Evolutionary conservation across 2,329 filamentous ascomycete species (phyloP).

Genomic region (Fusarium brachygibbosum): DNA sequence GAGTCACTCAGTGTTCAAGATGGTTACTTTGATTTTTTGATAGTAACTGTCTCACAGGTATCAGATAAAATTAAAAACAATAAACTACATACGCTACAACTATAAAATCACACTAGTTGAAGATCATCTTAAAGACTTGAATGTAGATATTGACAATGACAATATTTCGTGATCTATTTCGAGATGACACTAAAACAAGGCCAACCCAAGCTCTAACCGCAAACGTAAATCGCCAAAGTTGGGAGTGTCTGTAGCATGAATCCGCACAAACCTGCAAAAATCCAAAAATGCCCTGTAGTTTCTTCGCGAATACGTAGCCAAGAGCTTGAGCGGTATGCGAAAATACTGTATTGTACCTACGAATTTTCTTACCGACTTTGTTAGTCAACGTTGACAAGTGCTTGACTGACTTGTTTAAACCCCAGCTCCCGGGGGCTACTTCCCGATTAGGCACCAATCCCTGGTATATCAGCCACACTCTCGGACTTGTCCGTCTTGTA

Average conservation of each 20-base stretch:
- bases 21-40: neutral
- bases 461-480: slow-evolving; percentile 29
- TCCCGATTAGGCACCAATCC: slow-evolving; percentile 21
- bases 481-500: slow-evolving; percentile 30
- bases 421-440: slow-evolving; percentile 19
- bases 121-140: neutral
- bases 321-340: slow-evolving; percentile 5
- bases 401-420: neutral
- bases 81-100: neutral
- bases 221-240: neutral
- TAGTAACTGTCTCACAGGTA: neutral
- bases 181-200: neutral
- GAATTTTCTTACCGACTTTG: slow-evolving; percentile 23
- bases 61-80: neutral
- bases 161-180: neutral
- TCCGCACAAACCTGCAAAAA: neutral
- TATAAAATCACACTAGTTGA: slow-evolving; percentile 1
- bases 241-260: slow-evolving; percentile 7
- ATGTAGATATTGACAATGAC: neutral
- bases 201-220: slow-evolving; percentile 1
- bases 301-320: slow-evolving; percentile 8
- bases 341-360: slow-evolving; percentile 3
- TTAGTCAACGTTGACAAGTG: slow-evolving; percentile 25
- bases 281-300: slow-evolving; percentile 1
- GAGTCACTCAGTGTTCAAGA: neutral